A percentile compares a stretch with the other conserved stretches of the same genome.
These are phyloP conservation scores for Mucor racemosus DNA, from an alignment of 371 early-diverging fungal genomes.

Conservation along the genomic window DNA sequence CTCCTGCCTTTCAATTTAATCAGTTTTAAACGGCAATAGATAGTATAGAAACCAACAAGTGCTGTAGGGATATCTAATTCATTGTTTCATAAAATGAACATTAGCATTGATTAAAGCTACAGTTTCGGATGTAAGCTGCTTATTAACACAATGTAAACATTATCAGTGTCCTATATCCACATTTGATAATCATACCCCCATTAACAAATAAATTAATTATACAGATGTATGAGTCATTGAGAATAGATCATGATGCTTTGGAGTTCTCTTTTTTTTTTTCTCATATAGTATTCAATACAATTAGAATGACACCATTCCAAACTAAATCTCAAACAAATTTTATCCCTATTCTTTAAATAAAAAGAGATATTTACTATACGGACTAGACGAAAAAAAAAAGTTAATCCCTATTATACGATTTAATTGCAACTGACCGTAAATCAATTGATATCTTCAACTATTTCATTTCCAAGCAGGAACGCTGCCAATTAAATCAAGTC, in stretches of 20 bases:
- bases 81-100: not conserved
- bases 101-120: not conserved
- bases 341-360: not conserved
- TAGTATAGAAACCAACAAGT: not conserved
- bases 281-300: not conserved
- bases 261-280: not conserved
- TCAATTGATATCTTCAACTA: not conserved
- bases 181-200: not conserved
- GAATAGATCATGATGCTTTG: too few species aligned
- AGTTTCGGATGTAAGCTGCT: not conserved
- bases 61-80: not conserved
- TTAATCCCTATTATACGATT: not conserved
- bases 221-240: not conserved
- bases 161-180: not conserved
- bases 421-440: not conserved
- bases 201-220: too few species aligned
- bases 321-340: not conserved
- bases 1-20: not conserved
- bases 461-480: not conserved
- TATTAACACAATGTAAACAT: not conserved
- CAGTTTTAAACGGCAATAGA: not conserved
- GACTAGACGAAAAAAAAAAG: not conserved
- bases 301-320: too few species aligned
- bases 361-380: not conserved
- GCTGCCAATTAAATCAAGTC: not conserved